Conservation (phyloP, 164 flowering plant genomes). For the Nymphaea colorata region DNA sequence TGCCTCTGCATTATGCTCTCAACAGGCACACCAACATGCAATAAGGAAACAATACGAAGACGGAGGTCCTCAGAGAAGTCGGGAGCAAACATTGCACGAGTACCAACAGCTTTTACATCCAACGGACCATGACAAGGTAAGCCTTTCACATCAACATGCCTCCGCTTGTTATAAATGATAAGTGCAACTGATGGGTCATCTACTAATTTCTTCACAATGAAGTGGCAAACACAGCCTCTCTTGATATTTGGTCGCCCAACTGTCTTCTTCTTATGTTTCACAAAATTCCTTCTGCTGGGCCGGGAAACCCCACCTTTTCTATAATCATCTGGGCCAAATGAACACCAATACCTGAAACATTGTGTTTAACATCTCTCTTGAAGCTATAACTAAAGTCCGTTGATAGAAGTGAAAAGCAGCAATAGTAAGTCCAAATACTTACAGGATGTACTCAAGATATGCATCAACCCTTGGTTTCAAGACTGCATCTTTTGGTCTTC, state of each 20-base stretch:
- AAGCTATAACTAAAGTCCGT: neutral
- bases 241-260: slow-evolving; percentile 90
- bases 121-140: slow-evolving; percentile 94
- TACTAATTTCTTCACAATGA: slow-evolving; percentile 84
- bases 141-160: slow-evolving; percentile 83
- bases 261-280: slow-evolving; percentile 61
- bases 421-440: slow-evolving; percentile 18
- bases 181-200: slow-evolving; percentile 95
- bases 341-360: slow-evolving; percentile 91
- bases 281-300: slow-evolving; percentile 62
- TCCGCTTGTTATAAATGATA: slow-evolving; percentile 76
- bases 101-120: slow-evolving; percentile 82
- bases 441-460: slow-evolving; percentile 88
- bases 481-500: slow-evolving; percentile 30
- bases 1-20: slow-evolving; percentile 98
- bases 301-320: slow-evolving; percentile 76
- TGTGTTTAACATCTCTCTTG: neutral
- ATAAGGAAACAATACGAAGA: slow-evolving; percentile 69
- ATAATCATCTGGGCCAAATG: slow-evolving; percentile 97
- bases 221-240: slow-evolving; percentile 95
- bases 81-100: slow-evolving; percentile 92
- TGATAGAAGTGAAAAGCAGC: neutral
- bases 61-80: slow-evolving; percentile 93
- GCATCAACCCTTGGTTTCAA: slow-evolving; percentile 94
- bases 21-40: slow-evolving; percentile 86